Conservation (phyloP, 2,329 filamentous ascomycete genomes). For the Harringtonia lauricola region DNA sequence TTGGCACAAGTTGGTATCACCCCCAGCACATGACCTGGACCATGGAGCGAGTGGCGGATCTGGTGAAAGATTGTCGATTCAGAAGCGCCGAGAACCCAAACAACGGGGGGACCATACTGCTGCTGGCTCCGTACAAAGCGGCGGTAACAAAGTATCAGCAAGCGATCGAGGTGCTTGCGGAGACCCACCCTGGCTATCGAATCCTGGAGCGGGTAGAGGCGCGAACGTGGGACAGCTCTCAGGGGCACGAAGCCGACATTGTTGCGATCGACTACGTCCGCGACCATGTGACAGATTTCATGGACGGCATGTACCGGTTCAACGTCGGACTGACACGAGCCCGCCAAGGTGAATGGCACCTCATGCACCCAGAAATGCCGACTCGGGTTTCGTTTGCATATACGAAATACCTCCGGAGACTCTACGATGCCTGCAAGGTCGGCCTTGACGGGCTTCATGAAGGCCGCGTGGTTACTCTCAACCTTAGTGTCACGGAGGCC, state of each 20-base stretch:
- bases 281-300: constrained; percentile 25
- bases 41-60: constrained; percentile 18
- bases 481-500: neutral
- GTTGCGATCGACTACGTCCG: constrained; percentile 36
- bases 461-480: constrained; percentile 7
- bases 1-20: constrained; percentile 29
- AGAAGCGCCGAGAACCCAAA: constrained; percentile 14
- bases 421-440: constrained; percentile 9
- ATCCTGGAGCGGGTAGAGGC: constrained; percentile 22
- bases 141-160: constrained; percentile 23
- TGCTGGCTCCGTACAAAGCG: constrained; percentile 31
- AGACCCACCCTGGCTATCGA: constrained; percentile 13
- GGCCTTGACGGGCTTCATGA: constrained; percentile 6
- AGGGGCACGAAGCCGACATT: constrained; percentile 36
- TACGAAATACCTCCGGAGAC: constrained; percentile 8
- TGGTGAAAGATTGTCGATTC: constrained; percentile 23
- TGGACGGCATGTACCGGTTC: constrained; percentile 31
- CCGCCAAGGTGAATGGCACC: constrained; percentile 30
- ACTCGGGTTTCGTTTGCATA: neutral
- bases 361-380: constrained; percentile 29
- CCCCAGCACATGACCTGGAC: constrained; percentile 25
- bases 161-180: constrained; percentile 15
- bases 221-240: constrained; percentile 32
- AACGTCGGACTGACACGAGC: constrained; percentile 35
- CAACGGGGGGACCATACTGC: constrained; percentile 26